These are phyloP conservation scores for Eutrema japonicum DNA, from an alignment of 345 rosid species.

Conservation along the genomic window DNA sequence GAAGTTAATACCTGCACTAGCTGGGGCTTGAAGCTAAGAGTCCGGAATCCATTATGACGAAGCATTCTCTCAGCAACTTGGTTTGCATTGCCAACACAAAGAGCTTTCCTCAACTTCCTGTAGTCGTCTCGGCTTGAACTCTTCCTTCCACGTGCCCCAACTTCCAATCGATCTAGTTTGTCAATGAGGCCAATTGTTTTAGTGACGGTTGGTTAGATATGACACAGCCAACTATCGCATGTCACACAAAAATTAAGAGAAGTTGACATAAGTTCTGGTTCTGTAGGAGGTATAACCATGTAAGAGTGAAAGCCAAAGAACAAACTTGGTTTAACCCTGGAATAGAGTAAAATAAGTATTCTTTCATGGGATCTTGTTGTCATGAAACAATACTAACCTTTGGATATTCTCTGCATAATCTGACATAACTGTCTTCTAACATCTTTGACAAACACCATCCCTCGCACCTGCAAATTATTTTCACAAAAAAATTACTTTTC, in stretches of 20 bases:
- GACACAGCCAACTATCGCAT: neutral
- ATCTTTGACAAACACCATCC: constrained; percentile 93
- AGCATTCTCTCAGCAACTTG: constrained; percentile 92
- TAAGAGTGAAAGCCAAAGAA: neutral
- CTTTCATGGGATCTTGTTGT: constrained; percentile 5
- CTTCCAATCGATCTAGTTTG: constrained; percentile 68
- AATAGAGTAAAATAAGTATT: neutral
- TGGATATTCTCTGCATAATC: constrained; percentile 86
- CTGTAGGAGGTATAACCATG: neutral
- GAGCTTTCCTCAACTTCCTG: constrained; percentile 81
- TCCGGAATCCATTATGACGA: constrained; percentile 87
- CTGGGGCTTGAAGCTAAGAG: constrained; percentile 74
- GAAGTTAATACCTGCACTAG: constrained; percentile 71
- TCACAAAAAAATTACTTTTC: neutral
- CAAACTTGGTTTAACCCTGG: neutral
- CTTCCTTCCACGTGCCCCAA: constrained; percentile 54
- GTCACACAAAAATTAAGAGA: neutral
- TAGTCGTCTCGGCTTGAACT: constrained; percentile 56
- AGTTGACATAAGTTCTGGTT: neutral
- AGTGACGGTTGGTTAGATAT: neutral
- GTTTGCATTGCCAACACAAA: constrained; percentile 80
- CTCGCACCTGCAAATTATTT: constrained; percentile 66
- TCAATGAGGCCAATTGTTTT: constrained; percentile 19
- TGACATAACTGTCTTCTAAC: constrained; percentile 84
- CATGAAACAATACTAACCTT: constrained; percentile 56